These are phyloP conservation scores for Pseudopyricularia javanii DNA, from an alignment of 2,329 filamentous ascomycete species.

Conservation along the genomic window DNA sequence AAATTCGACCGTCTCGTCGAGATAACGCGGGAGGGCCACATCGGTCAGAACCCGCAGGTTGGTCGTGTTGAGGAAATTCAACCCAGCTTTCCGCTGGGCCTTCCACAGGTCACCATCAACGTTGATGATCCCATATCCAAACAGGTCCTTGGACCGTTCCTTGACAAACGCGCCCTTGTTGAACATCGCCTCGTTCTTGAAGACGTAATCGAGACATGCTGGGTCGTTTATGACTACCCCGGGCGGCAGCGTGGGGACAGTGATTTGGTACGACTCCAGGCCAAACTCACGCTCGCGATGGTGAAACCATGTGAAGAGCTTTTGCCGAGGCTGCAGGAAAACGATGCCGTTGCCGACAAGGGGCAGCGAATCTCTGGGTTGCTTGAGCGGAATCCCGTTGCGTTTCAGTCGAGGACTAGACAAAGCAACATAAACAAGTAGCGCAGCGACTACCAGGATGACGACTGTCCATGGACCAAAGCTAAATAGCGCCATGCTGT, in stretches of 20 bases:
- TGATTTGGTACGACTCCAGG: constrained; percentile 48
- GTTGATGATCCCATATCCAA: constrained; percentile 56
- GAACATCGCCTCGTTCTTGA: constrained; percentile 48
- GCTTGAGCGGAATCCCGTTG: constrained; percentile 11
- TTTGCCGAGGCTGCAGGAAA: constrained; percentile 47
- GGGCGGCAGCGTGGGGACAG: constrained; percentile 48
- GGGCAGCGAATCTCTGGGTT: constrained; percentile 37
- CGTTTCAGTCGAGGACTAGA: constrained; percentile 7
- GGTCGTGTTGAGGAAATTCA: constrained; percentile 43
- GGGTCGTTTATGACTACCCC: constrained; percentile 53
- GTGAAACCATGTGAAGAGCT: constrained; percentile 50
- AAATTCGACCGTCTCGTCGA: constrained; percentile 26
- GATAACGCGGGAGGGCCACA: constrained; percentile 40
- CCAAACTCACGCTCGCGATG: constrained; percentile 43
- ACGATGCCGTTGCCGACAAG: constrained; percentile 48
- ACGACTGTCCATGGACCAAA: background rate
- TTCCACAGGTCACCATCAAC: constrained; percentile 52
- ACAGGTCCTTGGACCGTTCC: constrained; percentile 46
- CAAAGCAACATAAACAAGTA: constrained; percentile 2
- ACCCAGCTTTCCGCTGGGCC: constrained; percentile 48
- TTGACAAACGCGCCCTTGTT: constrained; percentile 52
- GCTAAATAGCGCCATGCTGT: background rate
- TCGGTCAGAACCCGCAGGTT: constrained; percentile 47
- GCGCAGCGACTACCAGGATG: background rate
- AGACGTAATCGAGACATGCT: constrained; percentile 47